Percentiles rank a stretch among this genome's conserved stretches.
Evolutionary conservation across 805 yeast genomes (phyloP).

Genomic region (Citeromyces nyonsensis): DNA sequence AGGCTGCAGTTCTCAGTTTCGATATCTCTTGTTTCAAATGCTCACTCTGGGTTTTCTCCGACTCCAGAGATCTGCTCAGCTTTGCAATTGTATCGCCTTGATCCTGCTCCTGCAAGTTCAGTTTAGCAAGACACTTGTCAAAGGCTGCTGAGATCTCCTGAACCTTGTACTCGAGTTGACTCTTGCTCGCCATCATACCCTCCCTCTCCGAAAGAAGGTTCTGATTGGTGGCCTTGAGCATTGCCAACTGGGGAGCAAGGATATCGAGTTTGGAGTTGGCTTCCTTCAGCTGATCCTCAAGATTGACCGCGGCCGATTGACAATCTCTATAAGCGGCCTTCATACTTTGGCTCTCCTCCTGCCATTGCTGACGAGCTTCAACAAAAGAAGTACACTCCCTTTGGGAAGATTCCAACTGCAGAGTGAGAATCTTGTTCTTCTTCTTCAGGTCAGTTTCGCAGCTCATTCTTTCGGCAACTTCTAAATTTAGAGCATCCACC

Average conservation of each 20-base stretch:
- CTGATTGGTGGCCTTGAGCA: conserved; percentile 41
- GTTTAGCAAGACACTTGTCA: conserved; percentile 13
- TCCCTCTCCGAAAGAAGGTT: conserved; percentile 52
- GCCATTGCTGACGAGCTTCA: conserved; percentile 18
- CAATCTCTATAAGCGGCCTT: conserved; percentile 27
- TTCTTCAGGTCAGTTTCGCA: conserved; percentile 54
- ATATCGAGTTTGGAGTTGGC: conserved; percentile 18
- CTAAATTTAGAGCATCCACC: conserved; percentile 33
- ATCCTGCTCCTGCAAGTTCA: conserved; percentile 15
- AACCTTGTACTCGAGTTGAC: conserved; percentile 26
- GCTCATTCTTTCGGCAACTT: conserved; percentile 37
- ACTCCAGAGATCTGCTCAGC: conserved; percentile 18
- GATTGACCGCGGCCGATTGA: conserved; percentile 24
- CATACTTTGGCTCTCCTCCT: conserved; percentile 24
- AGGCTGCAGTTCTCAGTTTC: conserved; percentile 7
- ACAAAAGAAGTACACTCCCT: conserved; percentile 25
- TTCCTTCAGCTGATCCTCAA: conserved; percentile 12
- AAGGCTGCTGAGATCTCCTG: conserved; percentile 22
- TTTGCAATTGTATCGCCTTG: conserved; percentile 12
- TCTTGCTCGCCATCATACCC: conserved; percentile 32
- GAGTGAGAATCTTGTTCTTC: conserved; percentile 41
- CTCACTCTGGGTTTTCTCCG: conserved; percentile 14
- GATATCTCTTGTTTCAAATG: conserved; percentile 14
- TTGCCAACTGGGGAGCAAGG: conserved; percentile 33
- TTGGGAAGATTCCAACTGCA: conserved; percentile 41